A percentile compares a stretch with the other conserved stretches of the same genome.
These are phyloP conservation scores for Aspergillus tubingensis DNA, from an alignment of 2,329 filamentous ascomycete genomes.

Conservation along the genomic window DNA sequence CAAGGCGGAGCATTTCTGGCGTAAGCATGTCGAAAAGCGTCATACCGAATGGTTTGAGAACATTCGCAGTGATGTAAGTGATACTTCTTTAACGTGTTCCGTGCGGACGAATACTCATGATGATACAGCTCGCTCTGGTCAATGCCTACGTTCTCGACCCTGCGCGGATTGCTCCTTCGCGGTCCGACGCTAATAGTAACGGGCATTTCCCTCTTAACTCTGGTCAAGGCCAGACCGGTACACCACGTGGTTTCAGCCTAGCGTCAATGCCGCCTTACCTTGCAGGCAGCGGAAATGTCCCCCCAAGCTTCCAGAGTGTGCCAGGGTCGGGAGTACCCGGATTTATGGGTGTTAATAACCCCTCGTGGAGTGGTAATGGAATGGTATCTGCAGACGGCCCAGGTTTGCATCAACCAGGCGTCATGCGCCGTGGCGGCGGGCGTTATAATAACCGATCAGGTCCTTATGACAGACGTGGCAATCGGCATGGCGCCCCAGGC, in stretches of 20 bases:
- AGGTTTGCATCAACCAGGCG: conserved; percentile 59
- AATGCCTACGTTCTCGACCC: conserved; percentile 95
- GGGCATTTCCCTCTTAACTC: conserved; percentile 87
- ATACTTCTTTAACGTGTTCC: not conserved
- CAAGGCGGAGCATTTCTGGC: conserved; percentile 96
- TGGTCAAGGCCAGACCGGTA: conserved; percentile 75
- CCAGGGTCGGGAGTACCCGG: conserved; percentile 33
- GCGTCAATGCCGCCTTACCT: conserved; percentile 68
- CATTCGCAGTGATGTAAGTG: conserved; percentile 77
- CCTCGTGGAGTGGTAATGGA: conserved; percentile 34
- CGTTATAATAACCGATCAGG: conserved; percentile 66
- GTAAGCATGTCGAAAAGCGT: conserved; percentile 95
- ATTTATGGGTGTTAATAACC: conserved; percentile 33
- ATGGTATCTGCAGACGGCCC: conserved; percentile 43
- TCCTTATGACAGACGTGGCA: conserved; percentile 70
- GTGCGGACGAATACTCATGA: conserved; percentile 34
- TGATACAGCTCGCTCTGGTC: conserved; percentile 74
- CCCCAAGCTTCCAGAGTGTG: conserved; percentile 36
- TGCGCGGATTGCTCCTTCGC: conserved; percentile 87
- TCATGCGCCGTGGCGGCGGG: conserved; percentile 67
- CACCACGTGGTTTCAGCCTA: conserved; percentile 88
- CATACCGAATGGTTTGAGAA: conserved; percentile 83
- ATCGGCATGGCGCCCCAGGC: conserved; percentile 56
- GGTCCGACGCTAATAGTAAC: conserved; percentile 92
- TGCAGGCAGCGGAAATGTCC: conserved; percentile 45